Base-by-base conservation (phyloP, 1,139 yeast genomes). In the Taphrina betulina region DNA sequence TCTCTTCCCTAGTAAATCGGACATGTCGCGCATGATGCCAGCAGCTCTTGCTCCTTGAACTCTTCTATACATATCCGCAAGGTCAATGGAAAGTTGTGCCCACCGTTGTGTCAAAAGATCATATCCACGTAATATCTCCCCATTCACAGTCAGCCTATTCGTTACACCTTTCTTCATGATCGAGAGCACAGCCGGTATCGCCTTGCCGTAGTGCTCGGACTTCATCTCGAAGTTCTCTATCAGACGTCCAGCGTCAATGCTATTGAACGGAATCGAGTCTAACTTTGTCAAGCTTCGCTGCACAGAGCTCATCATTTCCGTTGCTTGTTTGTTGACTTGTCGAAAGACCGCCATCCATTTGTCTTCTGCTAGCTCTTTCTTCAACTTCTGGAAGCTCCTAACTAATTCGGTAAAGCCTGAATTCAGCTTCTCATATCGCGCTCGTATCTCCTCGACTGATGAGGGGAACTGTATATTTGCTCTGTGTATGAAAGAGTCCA, bases 261-360 rank as follows among this genome's bases (percentile, higher is more conserved):
- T 26, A 23, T 14, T 34, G 17, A 41, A 42, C 3, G 42, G 42
- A n/a, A 28, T 12, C 14, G 50, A 28, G 2, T 42, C 43, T 10
- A 52, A 37, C 8, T 36, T 42, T 23, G 28, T 43, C 2, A 35
- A 22, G 5, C 50, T 52, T 12, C 56, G 44, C 16, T 35, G 29
- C 22, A 52, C 23, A n/a, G 56, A 52, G 14, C 28, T 36, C 50
- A 52, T 41, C 56, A 52, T 52, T 22, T 52, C 56, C 5, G 50
- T 20, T 5, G 50, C 50, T 20, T 52, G 56, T 31, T 36, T 43
- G 33, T 43, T 35, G 33, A 43, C 56, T 12, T 42, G 50, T 26
- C 56, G 42, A 22, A 42, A 52, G 17, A 52, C 56, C 7, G 50
- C 56, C 36, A 42, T 17, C 56, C 56, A 52, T 12, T 52, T 42